Evolutionary conservation across 768 basidiomycete genomes (phyloP).

Genomic region (Pluteus cervinus): DNA sequence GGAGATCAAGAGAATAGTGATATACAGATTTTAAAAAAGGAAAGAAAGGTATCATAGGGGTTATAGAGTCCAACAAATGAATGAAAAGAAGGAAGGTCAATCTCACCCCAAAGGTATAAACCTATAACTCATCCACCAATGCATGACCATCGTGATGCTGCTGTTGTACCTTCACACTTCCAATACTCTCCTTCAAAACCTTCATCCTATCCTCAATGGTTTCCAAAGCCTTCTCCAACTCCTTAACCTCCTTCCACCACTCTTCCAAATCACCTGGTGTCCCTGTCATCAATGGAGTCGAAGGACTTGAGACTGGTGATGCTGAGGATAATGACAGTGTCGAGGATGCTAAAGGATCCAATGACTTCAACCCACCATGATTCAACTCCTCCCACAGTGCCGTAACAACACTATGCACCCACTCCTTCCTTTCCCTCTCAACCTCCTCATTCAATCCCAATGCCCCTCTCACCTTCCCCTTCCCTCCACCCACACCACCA

Average conservation of each 20-base stretch:
- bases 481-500: conserved; percentile 33
- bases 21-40: too few relatives aligned
- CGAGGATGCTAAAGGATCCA: conserved; percentile 7
- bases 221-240: conserved; percentile 47
- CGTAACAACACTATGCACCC: conserved; percentile 67
- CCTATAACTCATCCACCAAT: too few relatives aligned
- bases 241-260: conserved; percentile 41
- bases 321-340: background rate
- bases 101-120: too few relatives aligned
- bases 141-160: too few relatives aligned
- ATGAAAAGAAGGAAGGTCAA: too few relatives aligned
- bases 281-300: conserved; percentile 3
- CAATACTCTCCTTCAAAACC: conserved; percentile 37
- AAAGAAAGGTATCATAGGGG: too few relatives aligned
- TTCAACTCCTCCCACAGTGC: conserved; percentile 70
- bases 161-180: conserved; percentile 14
- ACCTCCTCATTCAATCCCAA: conserved; percentile 47
- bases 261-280: conserved; percentile 11
- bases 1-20: too few relatives aligned
- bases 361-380: conserved; percentile 28
- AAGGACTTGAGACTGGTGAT: background rate
- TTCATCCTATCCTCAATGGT: conserved; percentile 50
- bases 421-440: conserved; percentile 67
- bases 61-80: too few relatives aligned
- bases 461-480: too few relatives aligned